A percentile compares a stretch with the other conserved stretches of the same genome.
phyloP scores from a whole-genome alignment of 2,329 filamentous ascomycete genomes.

The Calcarisporium arbuscula region DNA sequence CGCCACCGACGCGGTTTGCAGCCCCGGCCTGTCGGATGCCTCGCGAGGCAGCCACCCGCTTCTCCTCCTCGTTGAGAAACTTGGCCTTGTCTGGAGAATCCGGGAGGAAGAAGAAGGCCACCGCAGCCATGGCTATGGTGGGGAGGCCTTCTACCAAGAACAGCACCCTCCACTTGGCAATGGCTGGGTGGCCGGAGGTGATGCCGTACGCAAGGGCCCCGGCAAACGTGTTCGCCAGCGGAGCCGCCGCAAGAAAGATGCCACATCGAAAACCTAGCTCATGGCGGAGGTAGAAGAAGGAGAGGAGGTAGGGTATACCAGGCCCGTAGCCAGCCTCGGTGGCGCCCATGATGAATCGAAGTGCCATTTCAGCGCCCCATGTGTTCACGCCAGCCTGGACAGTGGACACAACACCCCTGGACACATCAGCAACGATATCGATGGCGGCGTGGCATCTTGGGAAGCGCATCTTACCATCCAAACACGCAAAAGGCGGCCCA shows the following conservation, averaged over 20 bases:
- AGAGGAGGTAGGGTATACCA: conserved; percentile 23
- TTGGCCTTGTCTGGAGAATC: conserved; percentile 21
- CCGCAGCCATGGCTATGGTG: conserved; percentile 19
- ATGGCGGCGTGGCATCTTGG: too few relatives aligned
- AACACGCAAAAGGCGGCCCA: conserved; percentile 16
- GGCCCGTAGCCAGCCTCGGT: conserved; percentile 22
- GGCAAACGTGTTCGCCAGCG: conserved; percentile 26
- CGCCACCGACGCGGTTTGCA: conserved; percentile 6
- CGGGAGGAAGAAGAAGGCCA: conserved; percentile 24
- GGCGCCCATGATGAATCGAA: conserved; percentile 19
- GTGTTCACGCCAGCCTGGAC: conserved; percentile 14
- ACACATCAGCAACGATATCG: conserved; percentile 3
- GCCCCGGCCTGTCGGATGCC: conserved; percentile 16
- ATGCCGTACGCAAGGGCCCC: conserved; percentile 27
- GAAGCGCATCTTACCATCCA: conserved; percentile 11
- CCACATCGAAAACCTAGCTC: conserved; percentile 23
- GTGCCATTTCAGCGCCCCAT: conserved; percentile 15
- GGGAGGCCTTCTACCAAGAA: conserved; percentile 25
- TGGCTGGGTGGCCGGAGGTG: conserved; percentile 17
- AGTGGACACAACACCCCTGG: conserved; percentile 13
- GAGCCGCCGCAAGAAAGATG: conserved; percentile 20
- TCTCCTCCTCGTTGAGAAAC: conserved; percentile 22
- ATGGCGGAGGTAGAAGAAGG: conserved; percentile 25
- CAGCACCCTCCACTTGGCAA: conserved; percentile 23
- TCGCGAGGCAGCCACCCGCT: conserved; percentile 14